Percentiles rank a stretch among this genome's conserved stretches.
Conservation (phyloP, 208 protist species). For the Crithidia expoeki region DNA sequence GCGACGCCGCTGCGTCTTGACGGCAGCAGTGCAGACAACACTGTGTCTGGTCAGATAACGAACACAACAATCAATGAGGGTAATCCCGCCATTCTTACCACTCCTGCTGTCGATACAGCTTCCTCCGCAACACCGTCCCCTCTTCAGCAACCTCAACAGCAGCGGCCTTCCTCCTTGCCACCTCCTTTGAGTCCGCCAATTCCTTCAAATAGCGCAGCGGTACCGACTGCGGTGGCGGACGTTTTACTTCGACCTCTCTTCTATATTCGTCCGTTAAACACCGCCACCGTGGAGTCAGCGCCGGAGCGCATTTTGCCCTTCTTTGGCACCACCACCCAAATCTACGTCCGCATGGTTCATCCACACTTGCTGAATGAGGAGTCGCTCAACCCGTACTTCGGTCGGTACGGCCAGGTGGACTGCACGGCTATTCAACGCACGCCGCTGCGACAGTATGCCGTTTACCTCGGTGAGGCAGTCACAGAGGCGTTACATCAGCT, state of each 20-base stretch:
- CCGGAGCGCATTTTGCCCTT: background rate
- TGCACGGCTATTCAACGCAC: slow-evolving; percentile 49
- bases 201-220: background rate
- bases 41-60: background rate
- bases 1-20: slow-evolving; percentile 6
- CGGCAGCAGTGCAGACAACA: background rate
- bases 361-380: slow-evolving; percentile 75
- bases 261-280: slow-evolving; percentile 44
- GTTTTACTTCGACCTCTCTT: slow-evolving; percentile 29
- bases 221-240: slow-evolving; percentile 5
- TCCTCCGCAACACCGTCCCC: background rate
- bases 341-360: slow-evolving; percentile 87
- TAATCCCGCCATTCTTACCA: background rate
- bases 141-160: slow-evolving; percentile 1
- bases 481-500: slow-evolving; percentile 31
- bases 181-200: background rate
- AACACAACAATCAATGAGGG: background rate
- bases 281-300: background rate
- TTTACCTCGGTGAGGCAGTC: slow-evolving; percentile 23
- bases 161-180: background rate
- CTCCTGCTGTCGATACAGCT: background rate
- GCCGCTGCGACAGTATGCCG: slow-evolving; percentile 31
- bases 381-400: slow-evolving; percentile 88
- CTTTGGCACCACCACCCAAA: slow-evolving; percentile 20
- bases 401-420: slow-evolving; percentile 86